Conservation (phyloP, 768 basidiomycete genomes). For the Cyclocybe aegerita region DNA sequence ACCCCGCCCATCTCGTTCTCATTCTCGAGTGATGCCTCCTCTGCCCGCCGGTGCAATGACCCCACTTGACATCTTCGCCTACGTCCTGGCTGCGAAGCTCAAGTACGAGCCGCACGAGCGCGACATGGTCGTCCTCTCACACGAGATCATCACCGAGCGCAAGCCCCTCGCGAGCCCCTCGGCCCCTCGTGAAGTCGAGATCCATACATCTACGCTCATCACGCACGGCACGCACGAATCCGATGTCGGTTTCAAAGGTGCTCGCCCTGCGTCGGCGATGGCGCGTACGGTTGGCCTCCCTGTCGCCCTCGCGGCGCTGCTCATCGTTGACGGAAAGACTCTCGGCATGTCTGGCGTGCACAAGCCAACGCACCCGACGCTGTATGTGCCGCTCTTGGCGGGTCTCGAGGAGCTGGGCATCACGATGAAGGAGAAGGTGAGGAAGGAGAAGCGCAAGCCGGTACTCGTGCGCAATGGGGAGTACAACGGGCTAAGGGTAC, state of each 20-base stretch:
- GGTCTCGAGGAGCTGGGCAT: constrained; percentile 56
- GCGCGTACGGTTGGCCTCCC: constrained; percentile 88
- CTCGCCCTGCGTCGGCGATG: constrained; percentile 70
- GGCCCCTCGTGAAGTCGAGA: constrained; percentile 34
- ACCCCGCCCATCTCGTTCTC: neutral
- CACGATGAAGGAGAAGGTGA: constrained; percentile 41
- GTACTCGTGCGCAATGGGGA: too few relatives aligned
- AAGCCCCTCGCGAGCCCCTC: constrained; percentile 6
- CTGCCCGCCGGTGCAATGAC: constrained; percentile 41
- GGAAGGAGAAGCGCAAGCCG: neutral
- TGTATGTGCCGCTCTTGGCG: constrained; percentile 64
- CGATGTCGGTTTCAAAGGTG: constrained; percentile 18
- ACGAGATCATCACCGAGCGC: constrained; percentile 65
- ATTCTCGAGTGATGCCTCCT: constrained; percentile 31
- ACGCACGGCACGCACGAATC: constrained; percentile 48
- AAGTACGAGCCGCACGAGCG: constrained; percentile 69
- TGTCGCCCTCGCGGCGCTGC: constrained; percentile 77
- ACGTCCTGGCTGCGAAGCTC: constrained; percentile 69
- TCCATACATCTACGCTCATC: constrained; percentile 67
- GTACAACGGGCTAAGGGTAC: too few relatives aligned
- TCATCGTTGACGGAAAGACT: constrained; percentile 62
- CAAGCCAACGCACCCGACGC: constrained; percentile 58
- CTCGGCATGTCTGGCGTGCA: constrained; percentile 54
- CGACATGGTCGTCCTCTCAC: constrained; percentile 85
- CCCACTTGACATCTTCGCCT: constrained; percentile 76